Evolutionary conservation across 2,329 filamentous ascomycete species (phyloP), one percentile per base, ranked within the genome.

Genomic region (Cytospora piceae): DNA sequence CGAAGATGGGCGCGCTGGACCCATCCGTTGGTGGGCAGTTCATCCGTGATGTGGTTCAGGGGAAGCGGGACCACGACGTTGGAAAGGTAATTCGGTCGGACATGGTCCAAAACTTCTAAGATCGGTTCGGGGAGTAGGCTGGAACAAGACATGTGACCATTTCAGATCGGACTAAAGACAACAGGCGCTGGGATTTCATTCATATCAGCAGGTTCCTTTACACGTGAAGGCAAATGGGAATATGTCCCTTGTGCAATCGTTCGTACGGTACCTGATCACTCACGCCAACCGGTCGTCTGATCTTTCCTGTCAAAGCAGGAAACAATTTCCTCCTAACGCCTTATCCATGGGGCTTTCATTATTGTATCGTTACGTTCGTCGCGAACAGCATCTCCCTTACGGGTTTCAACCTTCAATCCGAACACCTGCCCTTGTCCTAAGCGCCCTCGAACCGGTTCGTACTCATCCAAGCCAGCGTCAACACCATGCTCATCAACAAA

Each of bases 391-490:
- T 49, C n/a, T 5, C 46, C 2, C 22, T 24, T 8, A 14, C n/a
- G 22, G 20, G 12, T 9, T 5, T 22, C 4, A 14, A 11, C n/a
- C 11, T 9, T 49, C n/a, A 11, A 49, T 22, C n/a, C 42, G 37
- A 22, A 14, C 39, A 17, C 6, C n/a, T n/a, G 17, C 39, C 17
- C 39, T n/a, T 22, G 37, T 39, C 39, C 17, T 42, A 42, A 42
- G 39, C 17, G 5, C 61, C 61, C 27, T 67, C 67, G 22, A 49
- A 46, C 46, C 53, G 56, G 6, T 55, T 68, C 2, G 68, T 69
- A 72, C 60, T 77, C 78, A 78, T 71, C 78, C 78, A 80, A 5
- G 72, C 69, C 9, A 77, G 70, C 1, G 76, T 74, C 6, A 75
- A 74, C 39, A 77, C 66, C 46, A 80, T 68, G 12, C 70, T 64